phyloP scores from a whole-genome alignment of 78 protist species.

The Dictyostelium capitatum region DNA sequence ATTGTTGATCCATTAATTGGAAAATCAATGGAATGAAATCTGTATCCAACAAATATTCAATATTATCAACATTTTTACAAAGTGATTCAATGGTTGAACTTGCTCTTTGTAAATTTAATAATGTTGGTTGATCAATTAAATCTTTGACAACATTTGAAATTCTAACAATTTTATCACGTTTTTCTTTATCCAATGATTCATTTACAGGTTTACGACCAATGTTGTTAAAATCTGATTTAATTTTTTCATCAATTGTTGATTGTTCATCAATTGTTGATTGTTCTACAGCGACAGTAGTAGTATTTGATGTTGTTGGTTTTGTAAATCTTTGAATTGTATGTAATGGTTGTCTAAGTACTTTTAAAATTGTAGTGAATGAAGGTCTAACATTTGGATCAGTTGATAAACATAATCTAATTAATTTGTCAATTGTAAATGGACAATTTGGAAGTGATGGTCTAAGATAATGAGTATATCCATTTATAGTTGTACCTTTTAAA shows the following conservation, averaged over 20 bases:
- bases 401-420: constrained; percentile 47
- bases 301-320: constrained; percentile 12
- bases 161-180: constrained; percentile 22
- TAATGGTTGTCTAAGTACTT: constrained; percentile 66
- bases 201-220: not conserved
- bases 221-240: not conserved
- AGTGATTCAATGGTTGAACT: constrained; percentile 37
- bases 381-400: constrained; percentile 71
- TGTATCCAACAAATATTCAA: not conserved
- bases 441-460: constrained; percentile 66
- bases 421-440: constrained; percentile 70
- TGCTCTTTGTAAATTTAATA: constrained; percentile 28
- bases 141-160: constrained; percentile 17
- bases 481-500: constrained; percentile 30
- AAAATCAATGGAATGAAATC: constrained; percentile 45
- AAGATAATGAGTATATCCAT: constrained; percentile 61
- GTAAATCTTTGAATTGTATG: constrained; percentile 51
- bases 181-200: constrained; percentile 1
- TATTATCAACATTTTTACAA: constrained; percentile 41
- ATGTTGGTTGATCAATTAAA: constrained; percentile 12
- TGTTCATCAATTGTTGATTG: not conserved
- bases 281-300: not conserved
- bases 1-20: constrained; percentile 17
- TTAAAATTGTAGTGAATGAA: constrained; percentile 56
- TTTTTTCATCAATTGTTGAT: not conserved